Evolutionary conservation across 2,329 filamentous ascomycete genomes (phyloP), one percentile per base, ranked within the genome.

Genomic region (Ceratocystis colombiana): DNA sequence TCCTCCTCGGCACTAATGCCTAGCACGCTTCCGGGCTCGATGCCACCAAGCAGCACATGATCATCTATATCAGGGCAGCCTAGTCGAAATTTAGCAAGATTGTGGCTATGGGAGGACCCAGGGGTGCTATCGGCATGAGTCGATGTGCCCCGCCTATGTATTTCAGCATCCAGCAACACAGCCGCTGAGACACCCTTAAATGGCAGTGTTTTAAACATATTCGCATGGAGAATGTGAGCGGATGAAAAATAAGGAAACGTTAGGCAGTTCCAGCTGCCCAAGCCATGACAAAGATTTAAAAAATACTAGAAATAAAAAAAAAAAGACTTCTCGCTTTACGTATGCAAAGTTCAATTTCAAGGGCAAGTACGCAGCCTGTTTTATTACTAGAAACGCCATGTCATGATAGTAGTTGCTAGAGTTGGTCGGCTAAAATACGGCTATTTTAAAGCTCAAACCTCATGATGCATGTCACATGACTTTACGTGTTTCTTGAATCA

Each of bases 1-100:
- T 78, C 79, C 22, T 79, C 78, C 72, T 83, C 81, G 0, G 79
- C 74, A 66, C 82, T 85, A 65, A 84, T 65, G 0, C 82, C 83
- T 1, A 83, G 78, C 0, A 85, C 77, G 22, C 73, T 74, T 0
- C 81, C 82, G n/a, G 79, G 72, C 71, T 80, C 77, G 10, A 83
- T 73, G 0, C 80, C 81, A 1, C 74, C 75, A 5, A 77, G 66
- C 4, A 84, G 73, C 5, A 80, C 75, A 37, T 78, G 71, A 1
- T 75, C 72, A 69, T 85, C 82, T 44, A 85, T 69, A 68, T 79
- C 80, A 1, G 62, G 53, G 64, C 80, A 82, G 12, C 81, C 82
- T n/a, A 59, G 10, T 1, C 28, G 28, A 15, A 59, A 25, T n/a
- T 59, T 59, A 8, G 28, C 22, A 15, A 5, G 6, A n/a, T 12